phyloP scores from a whole-genome alignment of 2,329 filamentous ascomycete species.

The Fusarium napiforme region DNA sequence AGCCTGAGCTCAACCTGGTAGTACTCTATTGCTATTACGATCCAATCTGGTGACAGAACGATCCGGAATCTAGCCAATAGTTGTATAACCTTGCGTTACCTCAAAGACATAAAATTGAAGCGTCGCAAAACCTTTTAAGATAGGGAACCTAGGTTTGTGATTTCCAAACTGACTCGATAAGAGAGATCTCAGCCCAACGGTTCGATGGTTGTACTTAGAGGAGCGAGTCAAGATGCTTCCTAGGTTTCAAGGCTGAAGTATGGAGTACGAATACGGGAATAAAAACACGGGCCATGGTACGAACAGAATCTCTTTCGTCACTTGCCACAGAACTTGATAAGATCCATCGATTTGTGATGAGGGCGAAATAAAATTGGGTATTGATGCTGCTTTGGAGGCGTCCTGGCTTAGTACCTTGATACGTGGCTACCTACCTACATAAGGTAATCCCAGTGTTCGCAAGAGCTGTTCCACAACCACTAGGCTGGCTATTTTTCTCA shows the following conservation, averaged over 20 bases:
- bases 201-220: not conserved
- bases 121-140: not conserved
- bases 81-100: not conserved
- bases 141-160: not conserved
- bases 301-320: not conserved
- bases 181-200: not conserved
- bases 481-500: not conserved
- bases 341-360: not conserved
- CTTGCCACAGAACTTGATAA: not conserved
- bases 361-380: constrained; percentile 1
- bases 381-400: not conserved
- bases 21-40: not conserved
- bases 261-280: constrained; percentile 32
- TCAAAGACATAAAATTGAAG: not conserved
- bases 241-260: constrained; percentile 1
- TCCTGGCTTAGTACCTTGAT: not conserved
- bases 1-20: not conserved
- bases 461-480: not conserved
- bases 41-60: not conserved
- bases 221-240: constrained; percentile 17
- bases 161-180: constrained; percentile 1
- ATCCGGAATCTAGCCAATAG: not conserved
- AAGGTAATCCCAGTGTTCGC: not conserved
- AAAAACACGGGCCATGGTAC: not conserved
- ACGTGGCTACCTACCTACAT: not conserved